phyloP scores from a whole-genome alignment of 1,284 basidiomycete species.

The Testicularia cyperi region DNA sequence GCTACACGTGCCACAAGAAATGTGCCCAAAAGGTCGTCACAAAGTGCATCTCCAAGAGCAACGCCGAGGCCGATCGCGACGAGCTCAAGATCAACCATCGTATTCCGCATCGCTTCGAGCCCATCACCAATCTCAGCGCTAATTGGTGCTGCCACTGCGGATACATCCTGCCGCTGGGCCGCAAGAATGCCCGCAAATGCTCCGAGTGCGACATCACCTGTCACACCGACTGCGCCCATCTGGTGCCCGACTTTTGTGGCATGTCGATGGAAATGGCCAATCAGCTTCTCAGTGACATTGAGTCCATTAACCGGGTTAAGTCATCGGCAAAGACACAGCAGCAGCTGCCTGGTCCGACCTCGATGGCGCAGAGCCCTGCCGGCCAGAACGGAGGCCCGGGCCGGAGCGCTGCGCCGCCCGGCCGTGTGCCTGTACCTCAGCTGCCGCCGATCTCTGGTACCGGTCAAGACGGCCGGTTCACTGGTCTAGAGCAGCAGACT shows the following conservation, averaged over 20 bases:
- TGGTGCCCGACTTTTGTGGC: slow-evolving; percentile 98
- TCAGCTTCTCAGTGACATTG: slow-evolving; percentile 83
- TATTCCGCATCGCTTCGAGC: slow-evolving; percentile 97
- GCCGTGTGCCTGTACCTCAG: slow-evolving; percentile 19
- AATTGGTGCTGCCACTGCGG: slow-evolving; percentile 99
- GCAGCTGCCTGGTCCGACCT: slow-evolving; percentile 2
- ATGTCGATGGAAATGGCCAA: slow-evolving; percentile 99
- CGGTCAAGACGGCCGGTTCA: slow-evolving; percentile 15
- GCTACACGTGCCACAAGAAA: slow-evolving; percentile 98
- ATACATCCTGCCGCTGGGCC: slow-evolving; percentile 86
- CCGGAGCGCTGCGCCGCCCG: slow-evolving; percentile 17
- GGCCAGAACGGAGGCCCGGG: slow-evolving; percentile 8
- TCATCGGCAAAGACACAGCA: slow-evolving; percentile 38
- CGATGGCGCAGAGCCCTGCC: slow-evolving; percentile 2
- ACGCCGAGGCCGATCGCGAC: slow-evolving; percentile 83
- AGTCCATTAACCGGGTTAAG: slow-evolving; percentile 66
- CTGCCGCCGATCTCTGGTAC: slow-evolving; percentile 8
- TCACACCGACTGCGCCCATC: slow-evolving; percentile 94
- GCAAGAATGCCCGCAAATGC: slow-evolving; percentile 94
- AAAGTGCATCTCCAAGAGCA: slow-evolving; percentile 97
- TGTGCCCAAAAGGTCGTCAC: slow-evolving; percentile 97
- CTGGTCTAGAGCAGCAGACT: slow-evolving; percentile 46
- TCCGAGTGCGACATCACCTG: slow-evolving; percentile 94
- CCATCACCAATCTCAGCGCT: slow-evolving; percentile 93
- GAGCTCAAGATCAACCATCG: slow-evolving; percentile 99